These are phyloP conservation scores for Silene uniflora DNA, from an alignment of 148 eudicot genomes.

Conservation along the genomic window DNA sequence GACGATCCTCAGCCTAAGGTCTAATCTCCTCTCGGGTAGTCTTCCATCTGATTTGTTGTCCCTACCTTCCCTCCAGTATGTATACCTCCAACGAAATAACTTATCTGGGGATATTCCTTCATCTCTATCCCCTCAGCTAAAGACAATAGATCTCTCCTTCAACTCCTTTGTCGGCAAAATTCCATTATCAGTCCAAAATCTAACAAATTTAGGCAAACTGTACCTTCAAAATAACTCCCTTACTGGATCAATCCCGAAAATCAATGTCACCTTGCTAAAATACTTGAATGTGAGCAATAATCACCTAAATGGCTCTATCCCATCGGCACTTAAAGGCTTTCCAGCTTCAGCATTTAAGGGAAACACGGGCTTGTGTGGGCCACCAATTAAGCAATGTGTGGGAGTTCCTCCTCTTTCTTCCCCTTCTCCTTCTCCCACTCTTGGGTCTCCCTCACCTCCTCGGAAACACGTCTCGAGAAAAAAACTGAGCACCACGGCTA, in stretches of 20 bases:
- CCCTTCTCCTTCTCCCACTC: constrained; percentile 26
- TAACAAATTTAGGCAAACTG: constrained; percentile 48
- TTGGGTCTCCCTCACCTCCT: constrained; percentile 24
- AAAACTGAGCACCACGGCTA: constrained; percentile 42
- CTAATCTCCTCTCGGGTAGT: constrained; percentile 54
- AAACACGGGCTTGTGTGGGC: constrained; percentile 63
- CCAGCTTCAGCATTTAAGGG: constrained; percentile 69
- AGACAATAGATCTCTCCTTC: constrained; percentile 63
- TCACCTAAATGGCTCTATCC: constrained; percentile 73
- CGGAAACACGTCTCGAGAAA: constrained; percentile 27
- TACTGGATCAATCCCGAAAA: constrained; percentile 55
- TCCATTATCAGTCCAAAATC: constrained; percentile 57
- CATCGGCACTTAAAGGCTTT: constrained; percentile 49
- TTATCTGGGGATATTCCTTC: constrained; percentile 78
- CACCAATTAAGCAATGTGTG: constrained; percentile 53
- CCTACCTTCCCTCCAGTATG: constrained; percentile 58
- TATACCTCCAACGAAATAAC: constrained; percentile 63
- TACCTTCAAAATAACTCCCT: constrained; percentile 71
- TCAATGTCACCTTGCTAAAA: constrained; percentile 39
- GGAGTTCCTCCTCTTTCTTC: constrained; percentile 42
- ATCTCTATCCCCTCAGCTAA: constrained; percentile 46
- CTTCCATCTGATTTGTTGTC: constrained; percentile 70
- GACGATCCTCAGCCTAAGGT: constrained; percentile 61
- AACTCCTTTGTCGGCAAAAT: constrained; percentile 67
- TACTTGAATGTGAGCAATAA: constrained; percentile 66